Percentiles rank a stretch among this genome's conserved stretches.
Conservation (phyloP, 192 early-diverging fungal species). For the Gonapodya prolifera region DNA sequence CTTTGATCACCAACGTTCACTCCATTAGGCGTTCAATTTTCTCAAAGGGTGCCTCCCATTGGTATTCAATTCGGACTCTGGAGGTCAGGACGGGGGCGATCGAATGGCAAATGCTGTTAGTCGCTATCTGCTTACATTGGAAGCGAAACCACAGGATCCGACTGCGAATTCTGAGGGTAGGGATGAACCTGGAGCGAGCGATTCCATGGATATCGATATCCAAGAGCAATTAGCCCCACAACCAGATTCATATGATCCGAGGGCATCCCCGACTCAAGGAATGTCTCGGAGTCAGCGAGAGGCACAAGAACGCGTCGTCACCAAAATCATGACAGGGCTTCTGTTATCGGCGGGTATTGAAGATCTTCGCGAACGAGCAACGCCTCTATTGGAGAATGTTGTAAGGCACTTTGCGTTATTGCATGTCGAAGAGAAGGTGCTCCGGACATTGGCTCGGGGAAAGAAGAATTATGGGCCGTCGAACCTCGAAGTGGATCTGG, state of each 20-base stretch:
- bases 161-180: background rate
- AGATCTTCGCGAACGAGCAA: constrained; percentile 9
- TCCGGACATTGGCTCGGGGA: constrained; percentile 24
- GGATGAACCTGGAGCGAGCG: constrained; percentile 8
- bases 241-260: constrained; percentile 16
- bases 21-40: constrained; percentile 40
- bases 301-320: constrained; percentile 53
- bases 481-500: constrained; percentile 17
- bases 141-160: background rate
- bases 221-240: constrained; percentile 26
- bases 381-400: constrained; percentile 12
- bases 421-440: constrained; percentile 40
- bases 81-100: constrained; percentile 21
- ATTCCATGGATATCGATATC: constrained; percentile 27
- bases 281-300: constrained; percentile 20
- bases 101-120: background rate
- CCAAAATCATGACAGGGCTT: constrained; percentile 41
- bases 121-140: background rate
- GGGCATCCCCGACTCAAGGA: background rate
- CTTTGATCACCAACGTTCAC: background rate
- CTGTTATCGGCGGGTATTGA: constrained; percentile 51
- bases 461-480: constrained; percentile 18
- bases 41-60: constrained; percentile 51
- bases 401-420: constrained; percentile 66
- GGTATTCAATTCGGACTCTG: constrained; percentile 50